Percentiles rank a stretch among this genome's conserved stretches.
These are phyloP conservation scores for Mucor racemosus DNA, from an alignment of 371 early-diverging fungal species.

Conservation along the genomic window DNA sequence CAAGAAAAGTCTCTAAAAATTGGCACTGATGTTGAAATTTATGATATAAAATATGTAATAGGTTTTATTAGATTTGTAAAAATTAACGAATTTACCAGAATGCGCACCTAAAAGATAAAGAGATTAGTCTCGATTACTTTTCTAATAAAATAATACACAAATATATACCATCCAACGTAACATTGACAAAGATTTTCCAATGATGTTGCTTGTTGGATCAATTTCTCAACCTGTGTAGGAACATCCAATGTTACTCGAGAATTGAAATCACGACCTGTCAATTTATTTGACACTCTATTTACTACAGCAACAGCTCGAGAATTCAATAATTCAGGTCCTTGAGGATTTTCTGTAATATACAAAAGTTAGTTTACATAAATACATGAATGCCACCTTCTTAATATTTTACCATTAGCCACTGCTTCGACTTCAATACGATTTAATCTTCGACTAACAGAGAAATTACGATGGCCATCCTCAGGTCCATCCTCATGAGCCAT, in stretches of 20 bases:
- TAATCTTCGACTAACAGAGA: slow-evolving; percentile 52
- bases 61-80: background rate
- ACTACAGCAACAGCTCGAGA: slow-evolving; percentile 65
- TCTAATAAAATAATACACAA: background rate
- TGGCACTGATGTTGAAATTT: too few relatives aligned
- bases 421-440: slow-evolving; percentile 56
- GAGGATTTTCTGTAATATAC: slow-evolving; percentile 42
- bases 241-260: slow-evolving; percentile 83
- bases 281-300: slow-evolving; percentile 76
- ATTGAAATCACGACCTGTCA: slow-evolving; percentile 93
- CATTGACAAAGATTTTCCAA: slow-evolving; percentile 95
- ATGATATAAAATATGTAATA: too few relatives aligned
- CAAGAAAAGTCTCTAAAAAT: too few relatives aligned
- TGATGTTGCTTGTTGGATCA: slow-evolving; percentile 95
- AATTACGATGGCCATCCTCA: slow-evolving; percentile 50
- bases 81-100: slow-evolving; percentile 14
- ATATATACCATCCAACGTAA: slow-evolving; percentile 94
- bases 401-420: slow-evolving; percentile 48
- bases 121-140: background rate
- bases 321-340: slow-evolving; percentile 57
- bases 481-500: slow-evolving; percentile 44
- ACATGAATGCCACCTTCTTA: background rate
- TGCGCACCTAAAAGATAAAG: slow-evolving; percentile 18
- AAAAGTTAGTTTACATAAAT: background rate
- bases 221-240: slow-evolving; percentile 86